These are phyloP conservation scores for Heimioporus sp. DNA, from an alignment of 768 basidiomycete species.

Conservation along the genomic window DNA sequence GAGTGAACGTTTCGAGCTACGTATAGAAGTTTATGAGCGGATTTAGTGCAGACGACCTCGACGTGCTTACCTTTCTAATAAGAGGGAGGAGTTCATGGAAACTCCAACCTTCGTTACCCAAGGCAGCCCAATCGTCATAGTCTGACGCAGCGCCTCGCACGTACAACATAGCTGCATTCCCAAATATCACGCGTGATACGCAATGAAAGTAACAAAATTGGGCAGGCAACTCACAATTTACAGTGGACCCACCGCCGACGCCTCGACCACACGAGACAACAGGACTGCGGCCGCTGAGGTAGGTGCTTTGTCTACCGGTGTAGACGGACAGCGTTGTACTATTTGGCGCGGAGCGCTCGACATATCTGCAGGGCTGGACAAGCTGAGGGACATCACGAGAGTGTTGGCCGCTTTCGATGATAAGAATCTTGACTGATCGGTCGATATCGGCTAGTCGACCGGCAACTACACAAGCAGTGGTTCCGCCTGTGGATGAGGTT, in stretches of 20 bases:
- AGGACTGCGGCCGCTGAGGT: conserved; percentile 42
- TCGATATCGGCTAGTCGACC: conserved; percentile 52
- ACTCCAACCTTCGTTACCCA: conserved; percentile 22
- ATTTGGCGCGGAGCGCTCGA: conserved; percentile 38
- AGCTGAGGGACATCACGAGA: conserved; percentile 45
- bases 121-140: conserved; percentile 39
- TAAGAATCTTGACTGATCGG: conserved; percentile 52
- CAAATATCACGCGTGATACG: background rate
- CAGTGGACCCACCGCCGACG: conserved; percentile 32
- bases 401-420: conserved; percentile 59
- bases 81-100: background rate
- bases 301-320: conserved; percentile 36
- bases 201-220: background rate
- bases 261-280: conserved; percentile 43
- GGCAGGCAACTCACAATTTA: conserved; percentile 47
- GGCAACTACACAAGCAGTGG: background rate
- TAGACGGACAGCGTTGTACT: conserved; percentile 46
- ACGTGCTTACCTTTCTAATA: background rate
- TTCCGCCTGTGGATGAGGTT: no score
- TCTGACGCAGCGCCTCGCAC: no score
- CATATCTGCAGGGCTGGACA: conserved; percentile 52
- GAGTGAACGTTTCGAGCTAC: conserved; percentile 33
- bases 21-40: background rate
- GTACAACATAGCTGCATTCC: conserved; percentile 33
- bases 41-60: no score